Evolutionary conservation across 495 filamentous ascomycete genomes (phyloP).

Genomic region (Margaritispora aquatica): DNA sequence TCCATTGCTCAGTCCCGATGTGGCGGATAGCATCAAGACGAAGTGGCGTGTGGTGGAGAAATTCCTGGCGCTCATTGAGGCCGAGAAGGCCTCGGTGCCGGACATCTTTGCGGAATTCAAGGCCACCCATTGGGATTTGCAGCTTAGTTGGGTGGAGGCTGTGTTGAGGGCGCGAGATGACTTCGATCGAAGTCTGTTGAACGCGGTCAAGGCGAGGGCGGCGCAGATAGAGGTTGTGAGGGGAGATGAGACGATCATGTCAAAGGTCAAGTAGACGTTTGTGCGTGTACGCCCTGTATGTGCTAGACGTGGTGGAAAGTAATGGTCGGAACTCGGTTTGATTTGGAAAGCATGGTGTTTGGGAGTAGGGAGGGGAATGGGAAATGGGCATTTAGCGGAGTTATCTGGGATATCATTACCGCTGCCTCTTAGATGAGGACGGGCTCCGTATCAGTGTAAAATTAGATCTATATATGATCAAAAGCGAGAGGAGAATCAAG

Average conservation of each 20-base stretch:
- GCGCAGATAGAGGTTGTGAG: slow-evolving; percentile 75
- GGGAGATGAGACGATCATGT: slow-evolving; percentile 84
- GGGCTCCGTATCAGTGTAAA: not conserved
- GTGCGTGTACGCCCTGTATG: not conserved
- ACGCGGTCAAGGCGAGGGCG: slow-evolving; percentile 76
- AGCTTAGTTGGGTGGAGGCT: slow-evolving; percentile 93
- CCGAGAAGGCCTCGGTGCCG: slow-evolving; percentile 67
- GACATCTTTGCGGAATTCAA: slow-evolving; percentile 81
- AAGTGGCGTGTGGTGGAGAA: slow-evolving; percentile 88
- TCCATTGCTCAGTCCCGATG: slow-evolving; percentile 40
- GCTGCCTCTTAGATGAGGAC: not conserved
- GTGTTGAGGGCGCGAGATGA: slow-evolving; percentile 84
- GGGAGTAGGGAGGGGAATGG: too few species aligned
- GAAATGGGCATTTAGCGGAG: not conserved
- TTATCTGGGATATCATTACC: not conserved
- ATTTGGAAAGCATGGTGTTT: slow-evolving; percentile 18
- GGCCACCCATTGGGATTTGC: slow-evolving; percentile 84
- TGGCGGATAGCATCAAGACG: slow-evolving; percentile 60
- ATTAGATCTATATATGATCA: not conserved
- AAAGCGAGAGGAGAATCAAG: not conserved
- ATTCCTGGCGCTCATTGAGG: slow-evolving; percentile 66
- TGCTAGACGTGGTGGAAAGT: not conserved
- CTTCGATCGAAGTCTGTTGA: slow-evolving; percentile 86
- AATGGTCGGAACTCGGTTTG: not conserved
- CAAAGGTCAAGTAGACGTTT: slow-evolving; percentile 62